Conservation (phyloP, 192 early-diverging fungal species). For the Haplosporangium gracile region DNA sequence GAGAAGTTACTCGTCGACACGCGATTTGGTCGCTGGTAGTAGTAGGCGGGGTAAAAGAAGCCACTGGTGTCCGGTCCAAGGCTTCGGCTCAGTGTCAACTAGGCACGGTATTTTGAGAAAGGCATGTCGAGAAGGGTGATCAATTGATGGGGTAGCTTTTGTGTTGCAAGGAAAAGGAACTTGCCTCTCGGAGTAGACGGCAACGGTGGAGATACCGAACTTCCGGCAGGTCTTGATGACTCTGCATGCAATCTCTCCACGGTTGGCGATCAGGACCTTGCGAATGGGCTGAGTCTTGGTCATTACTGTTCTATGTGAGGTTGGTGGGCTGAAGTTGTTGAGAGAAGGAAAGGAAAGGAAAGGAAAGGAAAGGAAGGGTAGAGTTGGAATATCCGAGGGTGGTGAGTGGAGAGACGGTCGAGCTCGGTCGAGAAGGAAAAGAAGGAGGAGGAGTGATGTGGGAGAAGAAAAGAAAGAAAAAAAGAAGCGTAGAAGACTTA, state of each 20-base stretch:
- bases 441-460: background rate
- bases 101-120: background rate
- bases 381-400: background rate
- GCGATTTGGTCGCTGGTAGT: background rate
- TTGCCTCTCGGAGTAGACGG: slow-evolving; percentile 73
- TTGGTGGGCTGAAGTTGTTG: background rate
- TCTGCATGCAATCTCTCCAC: slow-evolving; percentile 85
- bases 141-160: background rate
- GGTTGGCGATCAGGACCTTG: slow-evolving; percentile 77
- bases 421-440: background rate
- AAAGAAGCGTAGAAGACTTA: background rate
- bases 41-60: background rate
- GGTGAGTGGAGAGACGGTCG: background rate
- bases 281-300: slow-evolving; percentile 53
- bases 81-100: background rate
- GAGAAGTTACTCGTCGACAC: background rate
- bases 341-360: background rate
- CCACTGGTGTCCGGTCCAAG: background rate
- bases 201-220: slow-evolving; percentile 74
- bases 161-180: slow-evolving; percentile 10
- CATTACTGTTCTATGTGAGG: slow-evolving; percentile 12
- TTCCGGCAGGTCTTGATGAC: slow-evolving; percentile 77
- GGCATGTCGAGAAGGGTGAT: background rate
- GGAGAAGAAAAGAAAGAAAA: background rate
- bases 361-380: background rate